Percentiles rank a stretch among this genome's conserved stretches.
Evolutionary conservation across 2,329 filamentous ascomycete species (phyloP).

Genomic region (Aspergillus pseudoterreus): DNA sequence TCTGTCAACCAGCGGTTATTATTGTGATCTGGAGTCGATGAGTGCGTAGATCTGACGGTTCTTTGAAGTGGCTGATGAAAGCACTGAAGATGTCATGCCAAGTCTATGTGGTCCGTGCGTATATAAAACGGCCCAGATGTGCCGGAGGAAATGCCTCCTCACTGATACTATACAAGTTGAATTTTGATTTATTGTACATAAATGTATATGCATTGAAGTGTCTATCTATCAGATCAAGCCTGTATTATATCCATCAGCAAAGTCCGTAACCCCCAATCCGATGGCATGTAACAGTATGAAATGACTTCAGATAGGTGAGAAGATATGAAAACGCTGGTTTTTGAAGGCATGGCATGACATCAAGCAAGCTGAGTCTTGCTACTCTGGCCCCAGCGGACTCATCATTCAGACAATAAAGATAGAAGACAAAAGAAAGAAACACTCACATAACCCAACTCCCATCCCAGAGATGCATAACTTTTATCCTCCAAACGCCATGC

Average conservation of each 20-base stretch:
- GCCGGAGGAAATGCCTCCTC: background rate
- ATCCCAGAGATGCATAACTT: constrained; percentile 10
- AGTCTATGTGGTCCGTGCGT: constrained; percentile 30
- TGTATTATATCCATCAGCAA: background rate
- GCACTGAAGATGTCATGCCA: constrained; percentile 28
- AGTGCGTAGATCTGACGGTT: no score
- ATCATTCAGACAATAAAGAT: constrained; percentile 33
- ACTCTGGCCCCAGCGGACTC: constrained; percentile 54
- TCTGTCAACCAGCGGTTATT: no score
- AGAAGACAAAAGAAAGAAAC: constrained; percentile 1
- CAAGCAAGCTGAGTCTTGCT: constrained; percentile 34
- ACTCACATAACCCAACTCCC: constrained; percentile 20
- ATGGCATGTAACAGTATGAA: background rate
- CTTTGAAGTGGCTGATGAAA: background rate
- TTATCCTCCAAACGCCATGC: constrained; percentile 28
- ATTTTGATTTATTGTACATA: background rate
- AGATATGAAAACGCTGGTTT: constrained; percentile 61
- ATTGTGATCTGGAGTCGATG: no score
- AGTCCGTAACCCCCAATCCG: background rate
- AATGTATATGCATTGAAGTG: background rate
- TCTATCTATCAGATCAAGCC: background rate
- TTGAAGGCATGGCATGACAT: constrained; percentile 53
- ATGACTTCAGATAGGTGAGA: constrained; percentile 58
- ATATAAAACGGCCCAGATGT: background rate
- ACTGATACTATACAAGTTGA: background rate